Evolutionary conservation across 208 protist genomes (phyloP).

Genomic region (Angomonas ambiguus): DNA sequence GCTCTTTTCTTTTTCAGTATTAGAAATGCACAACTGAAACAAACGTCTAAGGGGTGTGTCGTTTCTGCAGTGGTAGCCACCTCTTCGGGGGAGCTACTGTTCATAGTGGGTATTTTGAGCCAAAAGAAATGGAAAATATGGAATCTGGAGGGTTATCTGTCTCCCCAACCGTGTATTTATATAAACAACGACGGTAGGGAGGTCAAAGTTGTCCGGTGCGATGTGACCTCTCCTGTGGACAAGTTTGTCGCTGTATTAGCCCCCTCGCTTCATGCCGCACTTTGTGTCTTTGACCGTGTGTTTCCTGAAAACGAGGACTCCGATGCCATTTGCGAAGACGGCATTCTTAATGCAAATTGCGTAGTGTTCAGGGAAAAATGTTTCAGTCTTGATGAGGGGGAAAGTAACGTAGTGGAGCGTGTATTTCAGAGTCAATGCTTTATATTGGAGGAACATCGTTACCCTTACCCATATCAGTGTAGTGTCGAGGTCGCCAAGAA

Average conservation of each 20-base stretch:
- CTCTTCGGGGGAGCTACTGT: slow-evolving; percentile 17
- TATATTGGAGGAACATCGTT: neutral
- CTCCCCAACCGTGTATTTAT: slow-evolving; percentile 22
- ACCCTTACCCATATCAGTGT: slow-evolving; percentile 11
- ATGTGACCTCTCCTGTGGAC: slow-evolving; percentile 28
- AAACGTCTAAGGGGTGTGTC: slow-evolving; percentile 31
- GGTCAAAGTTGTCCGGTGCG: slow-evolving; percentile 33
- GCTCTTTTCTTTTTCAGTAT: slow-evolving; percentile 18
- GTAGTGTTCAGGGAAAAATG: neutral
- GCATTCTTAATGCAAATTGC: neutral
- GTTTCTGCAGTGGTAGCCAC: slow-evolving; percentile 25
- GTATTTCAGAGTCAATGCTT: slow-evolving; percentile 32
- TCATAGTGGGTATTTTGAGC: slow-evolving; percentile 32
- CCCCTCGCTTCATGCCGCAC: slow-evolving; percentile 37
- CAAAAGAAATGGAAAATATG: slow-evolving; percentile 34
- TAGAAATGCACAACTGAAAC: slow-evolving; percentile 24
- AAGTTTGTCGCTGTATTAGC: slow-evolving; percentile 17
- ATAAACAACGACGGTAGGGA: slow-evolving; percentile 21
- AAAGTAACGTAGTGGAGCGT: slow-evolving; percentile 13
- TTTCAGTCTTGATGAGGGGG: slow-evolving; percentile 14
- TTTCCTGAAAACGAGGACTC: slow-evolving; percentile 9
- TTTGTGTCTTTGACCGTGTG: slow-evolving; percentile 55
- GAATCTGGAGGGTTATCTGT: slow-evolving; percentile 16
- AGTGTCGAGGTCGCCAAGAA: neutral
- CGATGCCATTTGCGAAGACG: neutral